phyloP scores from a whole-genome alignment of 768 basidiomycete species.

The Lyophyllum shimeji region DNA sequence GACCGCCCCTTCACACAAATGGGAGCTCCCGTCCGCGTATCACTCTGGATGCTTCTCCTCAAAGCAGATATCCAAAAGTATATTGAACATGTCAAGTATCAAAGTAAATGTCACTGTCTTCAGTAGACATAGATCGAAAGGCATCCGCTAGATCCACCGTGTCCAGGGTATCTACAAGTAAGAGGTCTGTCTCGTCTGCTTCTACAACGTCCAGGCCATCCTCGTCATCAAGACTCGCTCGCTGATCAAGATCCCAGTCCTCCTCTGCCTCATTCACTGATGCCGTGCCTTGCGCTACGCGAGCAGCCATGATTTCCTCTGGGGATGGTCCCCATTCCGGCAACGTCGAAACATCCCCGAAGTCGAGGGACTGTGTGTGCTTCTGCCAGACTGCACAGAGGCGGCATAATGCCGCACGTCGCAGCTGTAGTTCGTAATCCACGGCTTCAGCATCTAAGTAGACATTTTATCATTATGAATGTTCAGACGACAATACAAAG shows the following conservation, averaged over 20 bases:
- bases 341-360: not conserved
- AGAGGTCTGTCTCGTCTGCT: not conserved
- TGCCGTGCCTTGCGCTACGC: not conserved
- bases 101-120: not conserved
- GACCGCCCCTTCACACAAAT: not conserved
- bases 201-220: not conserved
- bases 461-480: not conserved
- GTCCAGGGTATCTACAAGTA: not conserved
- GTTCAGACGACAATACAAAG: not conserved
- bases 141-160: not conserved
- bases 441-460: not conserved
- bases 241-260: not conserved
- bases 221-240: not conserved
- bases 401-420: not conserved
- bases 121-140: not conserved
- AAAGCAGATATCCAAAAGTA: not conserved
- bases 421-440: not conserved
- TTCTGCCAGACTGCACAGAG: conserved; percentile 6
- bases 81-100: not conserved
- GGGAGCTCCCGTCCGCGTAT: not conserved
- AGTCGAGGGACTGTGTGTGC: not conserved
- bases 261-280: not conserved
- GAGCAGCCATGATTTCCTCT: not conserved
- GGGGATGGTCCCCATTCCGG: not conserved
- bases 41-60: not conserved